Base-by-base conservation (phyloP, 2,329 filamentous ascomycete species). In the Pseudophaeomoniella oleicola region DNA sequence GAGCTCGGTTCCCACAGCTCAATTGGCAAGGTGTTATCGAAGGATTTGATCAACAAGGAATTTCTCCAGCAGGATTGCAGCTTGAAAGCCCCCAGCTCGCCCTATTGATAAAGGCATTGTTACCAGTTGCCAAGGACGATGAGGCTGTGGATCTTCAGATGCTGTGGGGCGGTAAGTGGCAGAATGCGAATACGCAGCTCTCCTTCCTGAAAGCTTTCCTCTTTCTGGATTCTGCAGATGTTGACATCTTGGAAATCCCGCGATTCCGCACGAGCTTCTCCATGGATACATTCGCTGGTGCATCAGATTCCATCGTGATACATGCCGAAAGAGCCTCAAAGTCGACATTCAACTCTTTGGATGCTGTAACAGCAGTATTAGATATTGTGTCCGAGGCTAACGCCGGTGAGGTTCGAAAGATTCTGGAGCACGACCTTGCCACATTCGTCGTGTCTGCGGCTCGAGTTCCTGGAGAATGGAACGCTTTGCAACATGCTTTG, bases 121-220 rank as follows among this genome's bases (percentile, higher is more conserved):
- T 86, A 12, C 77, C 79, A 1, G 66, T 90, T 37, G 82, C 86
- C 2, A 57, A 62, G 19, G 69, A 72, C 6, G 64, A 72, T 34
- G 62, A 70, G 12, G 64, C 64, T 16, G 76, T 96, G 47, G 84
- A 94, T 52, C 80, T 98, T 32, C 86, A 94, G 54, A 71, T 70
- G 29, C 65, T 98, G 15, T 96, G 90, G 87, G 87, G 87, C 40
- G 87, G 87, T 5, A 50, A 74, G 42, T 98, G 92, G 88, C 75
- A 79, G 43, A 75, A 92, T 46, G 73, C 81, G 11, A 78, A 93
- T 43, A 84, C 90, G 0, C 88, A 96, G 45, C 64, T 98, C 22
- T 92, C 87, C n/a, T 94, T 96, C 54, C 74, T 96, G 37, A 80
- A 81, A 44, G 86, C 86, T 13, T 94, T 88, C 54, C 69, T 88